Percentiles rank a stretch among this genome's conserved stretches.
phyloP scores from a whole-genome alignment of 179 eudicot species.

The Actinidia polygama region DNA sequence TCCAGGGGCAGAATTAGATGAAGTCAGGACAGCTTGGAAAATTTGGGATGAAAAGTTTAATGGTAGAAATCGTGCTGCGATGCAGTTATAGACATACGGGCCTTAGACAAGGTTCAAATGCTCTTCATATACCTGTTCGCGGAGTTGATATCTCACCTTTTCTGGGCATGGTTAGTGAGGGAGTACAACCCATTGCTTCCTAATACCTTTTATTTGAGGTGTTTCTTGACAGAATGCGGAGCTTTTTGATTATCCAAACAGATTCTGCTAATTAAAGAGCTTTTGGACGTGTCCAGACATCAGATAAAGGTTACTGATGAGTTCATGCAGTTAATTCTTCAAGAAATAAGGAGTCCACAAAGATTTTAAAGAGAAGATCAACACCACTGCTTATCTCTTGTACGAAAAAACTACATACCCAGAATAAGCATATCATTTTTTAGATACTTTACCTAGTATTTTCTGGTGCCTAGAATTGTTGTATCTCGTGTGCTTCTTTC shows the following conservation, averaged over 20 bases:
- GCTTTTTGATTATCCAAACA: not conserved
- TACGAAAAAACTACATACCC: not conserved
- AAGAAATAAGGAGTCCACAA: not conserved
- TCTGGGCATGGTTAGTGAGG: not conserved
- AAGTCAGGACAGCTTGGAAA: slow-evolving; percentile 76
- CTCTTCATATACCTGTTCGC: not conserved
- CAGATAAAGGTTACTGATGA: not conserved
- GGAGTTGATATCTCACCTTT: not conserved
- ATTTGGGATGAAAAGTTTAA: slow-evolving; percentile 55
- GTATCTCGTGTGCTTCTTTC: not conserved
- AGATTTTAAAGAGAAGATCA: not conserved
- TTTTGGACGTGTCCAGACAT: not conserved
- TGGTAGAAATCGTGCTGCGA: slow-evolving; percentile 22
- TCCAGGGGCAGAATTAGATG: slow-evolving; percentile 64
- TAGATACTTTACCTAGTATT: too few species aligned
- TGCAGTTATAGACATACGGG: slow-evolving; percentile 9
- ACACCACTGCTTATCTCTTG: too few species aligned
- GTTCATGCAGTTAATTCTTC: too few species aligned
- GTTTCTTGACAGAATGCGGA: not conserved
- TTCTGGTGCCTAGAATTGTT: not conserved
- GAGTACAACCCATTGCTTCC: not conserved
- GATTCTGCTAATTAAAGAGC: not conserved
- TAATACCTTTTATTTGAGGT: not conserved
- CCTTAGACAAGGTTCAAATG: slow-evolving; percentile 12
- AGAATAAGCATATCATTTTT: not conserved